Evolutionary conservation across 345 rosid genomes (phyloP), one percentile per base, ranked within the genome.

Genomic region (Aurinia saxatilis): DNA sequence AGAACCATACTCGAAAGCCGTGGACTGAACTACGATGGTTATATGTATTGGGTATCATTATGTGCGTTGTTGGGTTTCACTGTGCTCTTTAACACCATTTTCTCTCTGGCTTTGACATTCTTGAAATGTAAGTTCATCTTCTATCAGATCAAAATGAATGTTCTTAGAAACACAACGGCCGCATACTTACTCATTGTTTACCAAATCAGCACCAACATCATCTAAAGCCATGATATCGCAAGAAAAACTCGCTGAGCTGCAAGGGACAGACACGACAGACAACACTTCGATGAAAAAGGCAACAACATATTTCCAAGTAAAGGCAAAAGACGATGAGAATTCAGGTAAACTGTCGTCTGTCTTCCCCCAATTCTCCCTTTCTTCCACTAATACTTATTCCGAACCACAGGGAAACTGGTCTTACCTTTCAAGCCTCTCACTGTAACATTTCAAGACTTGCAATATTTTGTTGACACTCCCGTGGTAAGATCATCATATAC

Each of bases 391-490:
- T 10, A 45, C 39, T 42, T 31, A 17, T n/a, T 18, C 34, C 6
- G 44, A n/a, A 37, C 41, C 21, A 65, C 63, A 65, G 72, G 47
- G 50, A 45, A 66, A 14, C 86, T 86, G 90, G 78, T 84, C 36
- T 73, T 90, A 67, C 95, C 97, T 17, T 90, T 84, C 73, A 83
- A 76, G 54, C 97, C 90, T 0, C 79, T 83, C 68, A 86, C 88
- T 19, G 81, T 90, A 19, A 83, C 90, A 63, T 90, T 90, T 52
- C 65, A 81, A 66, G 78, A 80, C 31, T 77, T 87, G 52, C 84
- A 78, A 50, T 86, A 90, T 73, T 81, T 61, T 57, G 91, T 86
- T 2, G 95, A 90, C 63, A 90, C 84, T 85, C 97, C 97, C 2
- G 77, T 76, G 23, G 97, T 90, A 74, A 76, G 81, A 56, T 41